Evolutionary conservation across 2,329 filamentous ascomycete genomes (phyloP), one percentile per base, ranked within the genome.

Genomic region (Ophiostoma montium): DNA sequence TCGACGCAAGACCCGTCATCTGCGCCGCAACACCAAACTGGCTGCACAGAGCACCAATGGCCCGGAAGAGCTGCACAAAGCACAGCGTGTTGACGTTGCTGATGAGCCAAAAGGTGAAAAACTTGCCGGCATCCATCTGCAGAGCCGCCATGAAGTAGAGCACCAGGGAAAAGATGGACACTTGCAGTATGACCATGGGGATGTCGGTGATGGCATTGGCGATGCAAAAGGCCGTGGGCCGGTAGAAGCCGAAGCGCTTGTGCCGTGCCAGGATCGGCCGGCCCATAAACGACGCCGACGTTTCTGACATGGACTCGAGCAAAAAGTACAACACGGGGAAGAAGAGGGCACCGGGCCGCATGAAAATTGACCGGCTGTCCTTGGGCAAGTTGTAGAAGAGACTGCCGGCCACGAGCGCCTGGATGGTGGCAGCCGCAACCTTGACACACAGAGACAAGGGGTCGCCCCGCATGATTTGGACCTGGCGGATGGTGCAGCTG

Each of bases 251-350:
- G 61, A 94, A 95, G 51, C 84, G 79, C 50, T 74, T 69, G 58
- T 95, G 89, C 62, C 95, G 95, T 61, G 95, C 87, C 52, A 95
- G 86, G 57, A 95, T 94, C 1, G 85, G 84, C 35, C 89, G 82
- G 75, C 95, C 87, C 2, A 85, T 78, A 61, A 92, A 95, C 6
- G 94, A 73, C 0, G 85, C 88, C 31, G 92, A 65, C 60, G 94
- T 92, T 71, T 92, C 86, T 36, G 92, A 74, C 49, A 84, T 83
- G 61, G 78, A 84, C 53, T 81, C 74, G 59, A 94, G 90, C 42
- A 86, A 86, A 63, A 90, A 94, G 69, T 92, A 80, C 52, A 95
- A 70, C 59, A 88, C 80, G 56, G 86, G 85, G 61, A 94, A 92
- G 75, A 94, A 95, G 46, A 95, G 70, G 19, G 94, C 81, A 55